Base-by-base conservation (phyloP, 208 protist species). In the Blechomonas ayalai region DNA sequence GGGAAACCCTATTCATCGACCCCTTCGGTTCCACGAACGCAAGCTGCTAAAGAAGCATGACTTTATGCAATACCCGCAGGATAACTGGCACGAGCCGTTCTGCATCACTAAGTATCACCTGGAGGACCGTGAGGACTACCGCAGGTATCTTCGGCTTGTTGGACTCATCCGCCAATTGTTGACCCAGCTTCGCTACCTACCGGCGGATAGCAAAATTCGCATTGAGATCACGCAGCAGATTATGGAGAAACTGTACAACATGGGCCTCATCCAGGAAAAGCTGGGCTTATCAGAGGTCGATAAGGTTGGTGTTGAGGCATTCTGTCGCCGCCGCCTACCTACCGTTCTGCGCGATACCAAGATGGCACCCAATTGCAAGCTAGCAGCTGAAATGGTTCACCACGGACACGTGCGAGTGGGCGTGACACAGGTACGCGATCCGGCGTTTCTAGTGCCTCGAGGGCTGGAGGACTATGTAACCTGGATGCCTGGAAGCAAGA, bases 81-180 rank as follows among this genome's bases (percentile, higher is more conserved):
- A 93, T 51, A 91, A 92, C 67, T 91, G 82, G 80, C 89, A 93
- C 46, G 89, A 95, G 60, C 78, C 79, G 12, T 88, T 81, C 63
- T 90, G 82, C 52, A 93, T 95, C 61, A 80, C 80, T 42, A 95
- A 93, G 54, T 96, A 96, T 67, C 82, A 92, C 61, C 67, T 96
- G 22, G 75, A 90, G 44, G 79, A 96, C 52, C 80, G 89, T 33
- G 89, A 96, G 62, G 89, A 96, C 62, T 96, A 96, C 72, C 78
- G 79, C 25, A 73, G 81, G 25, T 96, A 96, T 51, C 60, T 92
- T 50, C 78, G 84, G 16, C 69, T 96, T 15, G 75, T 88, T 16
- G 89, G 89, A 2, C 67, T 92, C 16, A 87, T 92, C 25, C 67
- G 81, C 2, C 79, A 88, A 44, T 69, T 96, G n/a, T 61, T 92